Base-by-base conservation (phyloP, 257 asterid genomes). In the Nicotiana sylvestris region DNA sequence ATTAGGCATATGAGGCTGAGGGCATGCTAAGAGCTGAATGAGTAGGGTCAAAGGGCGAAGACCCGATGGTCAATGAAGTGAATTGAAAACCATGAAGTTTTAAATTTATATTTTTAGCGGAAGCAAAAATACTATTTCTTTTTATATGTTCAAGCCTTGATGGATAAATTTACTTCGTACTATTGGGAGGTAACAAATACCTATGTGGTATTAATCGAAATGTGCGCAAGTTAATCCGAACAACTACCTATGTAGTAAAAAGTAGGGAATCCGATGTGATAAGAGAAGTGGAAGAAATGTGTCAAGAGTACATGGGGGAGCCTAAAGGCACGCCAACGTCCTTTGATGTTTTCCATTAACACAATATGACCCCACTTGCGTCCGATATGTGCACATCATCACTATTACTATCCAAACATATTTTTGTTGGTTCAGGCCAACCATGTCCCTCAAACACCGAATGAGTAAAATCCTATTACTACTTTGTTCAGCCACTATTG, bases 261-360 rank as follows among this genome's bases (percentile, higher is more conserved):
- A 21, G 21, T 21, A 21, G 21, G 37, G 80, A 49, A 74, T 74
- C 80, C 80, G 1, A 74, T 51, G 80, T 51, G 16, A 51, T 6
- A 74, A 27, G 62, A 74, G 80, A 74, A 21, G 25, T 43, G 57
- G 13, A 39, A n/a, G 58, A 6, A 11, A 72, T 72, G 79, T 72
- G 25, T 46, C 79, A 72, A 43, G 7, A 46, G 27, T 37, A 49
- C 62, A 11, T 74, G 43, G 29, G 62, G 0, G 6, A 27, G 43
- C n/a, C 15, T 46, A 15, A 74, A 74, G 62, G 80, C 80, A 74
- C 80, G 80, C 80, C 79, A 72, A 72, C 12, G 39, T 72, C 79
- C 61, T 72, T 74, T 27, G 43, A 74, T 74, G 80, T 74, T 74
- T 74, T 1, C 64, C 80, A 74, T 51, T 74, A 51, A 27, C 80